phyloP scores from a whole-genome alignment of 306 rosid species.

The Betula pendula region DNA sequence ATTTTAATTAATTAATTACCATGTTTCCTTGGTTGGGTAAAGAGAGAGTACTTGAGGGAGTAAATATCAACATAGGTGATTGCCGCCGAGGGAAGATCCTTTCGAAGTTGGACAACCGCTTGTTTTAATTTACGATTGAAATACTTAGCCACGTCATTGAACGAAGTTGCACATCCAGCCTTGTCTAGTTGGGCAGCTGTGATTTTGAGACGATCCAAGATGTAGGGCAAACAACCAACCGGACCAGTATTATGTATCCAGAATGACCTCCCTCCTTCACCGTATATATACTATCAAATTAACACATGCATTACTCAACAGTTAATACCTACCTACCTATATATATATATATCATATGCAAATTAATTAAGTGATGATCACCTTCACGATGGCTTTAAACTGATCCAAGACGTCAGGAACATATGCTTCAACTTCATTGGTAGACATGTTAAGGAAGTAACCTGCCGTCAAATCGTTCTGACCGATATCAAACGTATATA shows the following conservation, averaged over 20 bases:
- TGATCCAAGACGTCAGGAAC: slow-evolving; percentile 56
- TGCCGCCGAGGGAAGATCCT: slow-evolving; percentile 64
- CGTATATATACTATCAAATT: slow-evolving; percentile 25
- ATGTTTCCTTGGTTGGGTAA: slow-evolving; percentile 51
- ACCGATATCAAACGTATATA: slow-evolving; percentile 52
- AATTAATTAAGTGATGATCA: neutral
- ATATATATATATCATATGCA: too few relatives aligned
- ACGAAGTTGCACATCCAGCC: slow-evolving; percentile 61
- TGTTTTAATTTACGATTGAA: slow-evolving; percentile 50
- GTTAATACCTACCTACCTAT: too few relatives aligned
- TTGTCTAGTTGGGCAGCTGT: slow-evolving; percentile 45
- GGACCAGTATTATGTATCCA: slow-evolving; percentile 87
- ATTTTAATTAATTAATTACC: slow-evolving; percentile 29
- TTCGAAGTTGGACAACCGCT: slow-evolving; percentile 43
- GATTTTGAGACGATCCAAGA: slow-evolving; percentile 31
- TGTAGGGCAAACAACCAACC: slow-evolving; percentile 52
- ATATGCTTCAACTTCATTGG: slow-evolving; percentile 34
- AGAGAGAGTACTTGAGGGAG: slow-evolving; percentile 64
- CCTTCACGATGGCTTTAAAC: slow-evolving; percentile 49
- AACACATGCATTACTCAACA: neutral
- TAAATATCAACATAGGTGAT: slow-evolving; percentile 81
- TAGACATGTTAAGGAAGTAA: slow-evolving; percentile 45
- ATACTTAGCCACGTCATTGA: slow-evolving; percentile 60
- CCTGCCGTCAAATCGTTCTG: slow-evolving; percentile 56
- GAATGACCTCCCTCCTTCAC: slow-evolving; percentile 57